Percentiles rank a stretch among this genome's conserved stretches.
Conservation (phyloP, 805 yeast genomes). For the Wickerhamomyces sydowiorum region DNA sequence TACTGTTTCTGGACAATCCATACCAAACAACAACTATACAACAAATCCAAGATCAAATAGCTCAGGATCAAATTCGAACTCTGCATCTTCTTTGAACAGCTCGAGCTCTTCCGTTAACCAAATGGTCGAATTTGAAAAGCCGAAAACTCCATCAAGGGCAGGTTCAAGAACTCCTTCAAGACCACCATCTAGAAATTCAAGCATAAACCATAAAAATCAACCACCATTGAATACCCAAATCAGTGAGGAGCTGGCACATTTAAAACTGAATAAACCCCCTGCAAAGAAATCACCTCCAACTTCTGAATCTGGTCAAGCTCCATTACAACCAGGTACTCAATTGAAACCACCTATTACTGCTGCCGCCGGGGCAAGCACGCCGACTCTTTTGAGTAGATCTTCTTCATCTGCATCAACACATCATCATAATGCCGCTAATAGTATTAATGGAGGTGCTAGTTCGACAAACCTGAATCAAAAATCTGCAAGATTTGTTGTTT, state of each 20-base stretch:
- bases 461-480: not conserved
- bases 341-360: not conserved
- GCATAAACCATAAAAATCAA: constrained; percentile 6
- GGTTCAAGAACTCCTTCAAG: constrained; percentile 1
- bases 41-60: constrained; percentile 1
- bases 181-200: constrained; percentile 12
- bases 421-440: not conserved
- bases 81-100: not conserved
- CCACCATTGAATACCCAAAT: not conserved
- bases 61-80: not conserved
- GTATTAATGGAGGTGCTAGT: not conserved
- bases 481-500: constrained; percentile 39
- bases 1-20: not conserved
- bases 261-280: constrained; percentile 2
- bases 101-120: constrained; percentile 2
- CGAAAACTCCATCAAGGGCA: not conserved
- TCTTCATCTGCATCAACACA: constrained; percentile 17
- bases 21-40: not conserved
- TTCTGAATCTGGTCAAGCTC: not conserved
- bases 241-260: constrained; percentile 4
- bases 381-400: constrained; percentile 14
- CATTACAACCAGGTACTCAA: not conserved
- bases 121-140: not conserved
- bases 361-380: constrained; percentile 2
- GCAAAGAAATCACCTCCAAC: not conserved